Percentiles rank a stretch among this genome's conserved stretches.
These are phyloP conservation scores for Aulographum hederae DNA, from an alignment of 2,329 filamentous ascomycete species.

Conservation along the genomic window DNA sequence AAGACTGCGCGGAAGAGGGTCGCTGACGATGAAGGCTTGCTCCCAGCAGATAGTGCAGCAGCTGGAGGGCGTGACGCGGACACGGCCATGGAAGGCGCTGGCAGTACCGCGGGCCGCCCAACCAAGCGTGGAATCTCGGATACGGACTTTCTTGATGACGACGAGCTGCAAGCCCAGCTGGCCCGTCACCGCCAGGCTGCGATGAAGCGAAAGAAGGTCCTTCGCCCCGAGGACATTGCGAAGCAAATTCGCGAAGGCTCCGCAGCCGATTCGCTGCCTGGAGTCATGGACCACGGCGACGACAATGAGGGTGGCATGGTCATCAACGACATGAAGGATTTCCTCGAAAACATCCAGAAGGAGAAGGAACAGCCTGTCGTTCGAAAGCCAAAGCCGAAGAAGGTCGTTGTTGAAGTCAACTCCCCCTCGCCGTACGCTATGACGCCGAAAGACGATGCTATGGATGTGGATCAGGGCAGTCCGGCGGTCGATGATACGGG, in stretches of 20 bases:
- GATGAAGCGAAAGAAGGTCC: slow-evolving; percentile 81
- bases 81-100: slow-evolving; percentile 54
- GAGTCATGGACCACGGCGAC: slow-evolving; percentile 33
- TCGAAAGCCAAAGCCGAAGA: slow-evolving; percentile 22
- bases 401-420: slow-evolving; percentile 4
- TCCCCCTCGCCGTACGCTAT: not conserved
- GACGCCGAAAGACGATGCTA: slow-evolving; percentile 20
- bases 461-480: slow-evolving; percentile 34
- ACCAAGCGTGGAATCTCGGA: slow-evolving; percentile 46
- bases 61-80: slow-evolving; percentile 11
- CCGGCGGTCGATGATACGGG: slow-evolving; percentile 32
- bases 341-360: slow-evolving; percentile 70
- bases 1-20: slow-evolving; percentile 56
- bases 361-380: slow-evolving; percentile 34
- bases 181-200: slow-evolving; percentile 67
- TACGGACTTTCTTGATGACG: slow-evolving; percentile 67
- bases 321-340: slow-evolving; percentile 93
- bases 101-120: slow-evolving; percentile 10
- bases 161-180: slow-evolving; percentile 74
- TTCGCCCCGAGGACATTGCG: slow-evolving; percentile 71
- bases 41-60: too few relatives aligned
- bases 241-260: slow-evolving; percentile 56
- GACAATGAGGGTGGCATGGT: slow-evolving; percentile 50
- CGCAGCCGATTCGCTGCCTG: slow-evolving; percentile 24
- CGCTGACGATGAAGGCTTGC: slow-evolving; percentile 41